phyloP scores from a whole-genome alignment of 495 filamentous ascomycete species.

The Daldinia vernicosa region DNA sequence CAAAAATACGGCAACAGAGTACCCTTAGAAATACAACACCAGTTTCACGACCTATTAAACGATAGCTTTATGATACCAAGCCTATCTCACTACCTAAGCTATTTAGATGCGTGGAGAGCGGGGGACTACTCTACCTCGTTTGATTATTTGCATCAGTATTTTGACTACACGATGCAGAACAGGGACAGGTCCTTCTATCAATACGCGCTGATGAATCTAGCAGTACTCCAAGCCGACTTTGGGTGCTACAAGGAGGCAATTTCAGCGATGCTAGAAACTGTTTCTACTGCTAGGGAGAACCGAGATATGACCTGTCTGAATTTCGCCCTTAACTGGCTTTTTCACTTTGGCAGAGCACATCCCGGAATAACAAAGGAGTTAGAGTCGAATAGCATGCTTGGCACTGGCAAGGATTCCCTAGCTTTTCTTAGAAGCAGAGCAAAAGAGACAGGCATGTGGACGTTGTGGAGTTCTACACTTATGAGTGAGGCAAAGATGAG shows the following conservation, averaged over 20 bases:
- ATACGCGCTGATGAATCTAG: conserved; percentile 93
- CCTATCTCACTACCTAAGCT: conserved; percentile 81
- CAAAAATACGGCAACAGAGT: conserved; percentile 77
- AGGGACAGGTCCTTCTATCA: conserved; percentile 87
- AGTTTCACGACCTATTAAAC: conserved; percentile 72
- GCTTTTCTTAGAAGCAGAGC: conserved; percentile 87
- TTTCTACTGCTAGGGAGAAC: conserved; percentile 89
- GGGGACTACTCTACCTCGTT: conserved; percentile 91
- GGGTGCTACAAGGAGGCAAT: conserved; percentile 92
- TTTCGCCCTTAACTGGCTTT: conserved; percentile 96
- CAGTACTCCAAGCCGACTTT: conserved; percentile 94
- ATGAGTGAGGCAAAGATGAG: conserved; percentile 86
- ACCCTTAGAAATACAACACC: conserved; percentile 69
- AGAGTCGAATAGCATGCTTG: conserved; percentile 75
- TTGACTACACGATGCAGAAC: conserved; percentile 95
- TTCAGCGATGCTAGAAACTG: conserved; percentile 89
- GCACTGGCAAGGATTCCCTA: conserved; percentile 82
- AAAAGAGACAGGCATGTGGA: conserved; percentile 88
- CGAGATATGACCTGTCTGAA: conserved; percentile 92
- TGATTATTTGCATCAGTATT: conserved; percentile 92
- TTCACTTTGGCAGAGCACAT: conserved; percentile 89
- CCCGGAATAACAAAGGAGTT: conserved; percentile 76
- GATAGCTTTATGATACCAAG: conserved; percentile 73
- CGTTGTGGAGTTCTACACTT: conserved; percentile 82
- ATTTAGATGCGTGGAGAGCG: conserved; percentile 88